Evolutionary conservation across 2,329 filamentous ascomycete species (phyloP), one percentile per base, ranked within the genome.

Genomic region (Aspergillus sp.): DNA sequence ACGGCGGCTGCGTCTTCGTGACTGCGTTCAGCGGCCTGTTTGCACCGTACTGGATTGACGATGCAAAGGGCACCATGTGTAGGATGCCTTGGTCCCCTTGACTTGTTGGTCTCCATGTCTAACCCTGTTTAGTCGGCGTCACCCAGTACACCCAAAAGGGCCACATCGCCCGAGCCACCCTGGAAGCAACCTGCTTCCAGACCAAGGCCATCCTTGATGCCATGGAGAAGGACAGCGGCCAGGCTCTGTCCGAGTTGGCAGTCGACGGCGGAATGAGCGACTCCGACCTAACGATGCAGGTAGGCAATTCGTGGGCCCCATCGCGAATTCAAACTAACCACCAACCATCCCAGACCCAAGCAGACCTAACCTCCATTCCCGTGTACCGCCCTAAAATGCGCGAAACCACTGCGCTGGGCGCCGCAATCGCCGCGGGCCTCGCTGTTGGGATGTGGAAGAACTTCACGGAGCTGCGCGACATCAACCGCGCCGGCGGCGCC

Each of bases 31-130:
- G 81, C 55, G 86, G 86, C 28, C 72, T 94, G 2, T 93, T 93
- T 55, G 86, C 86, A 1, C 86, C 86, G 0, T 93, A 94, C 60
- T 94, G 86, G 86, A 88, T 93, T 41, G 85, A 93, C 54, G 84
- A 93, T 58, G 85, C 85, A n/a, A 81, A 86, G 55, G 86, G 86
- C 33, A 93, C 86, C 4, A 76, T 91, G 31, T 88, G 74, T 78
- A 65, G 62, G 70, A 61, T 8, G 29, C 12, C 5, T 15, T 7
- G 12, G 70, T 61, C 8, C 30, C 12, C 5, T 15, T 7, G 12
- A 15, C 14, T 15, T 8, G 14, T 32, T n/a, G n/a, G n/a, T n/a
- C n/a, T n/a, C n/a, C n/a, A 2, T 15, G 5, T 28, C 16, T 22
- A 20, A 10, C 10, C 8, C 6, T 13, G 24, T 6, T 12, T 42